Evolutionary conservation across 768 basidiomycete species (phyloP).

Genomic region (Erythrobasidium yunnanense): DNA sequence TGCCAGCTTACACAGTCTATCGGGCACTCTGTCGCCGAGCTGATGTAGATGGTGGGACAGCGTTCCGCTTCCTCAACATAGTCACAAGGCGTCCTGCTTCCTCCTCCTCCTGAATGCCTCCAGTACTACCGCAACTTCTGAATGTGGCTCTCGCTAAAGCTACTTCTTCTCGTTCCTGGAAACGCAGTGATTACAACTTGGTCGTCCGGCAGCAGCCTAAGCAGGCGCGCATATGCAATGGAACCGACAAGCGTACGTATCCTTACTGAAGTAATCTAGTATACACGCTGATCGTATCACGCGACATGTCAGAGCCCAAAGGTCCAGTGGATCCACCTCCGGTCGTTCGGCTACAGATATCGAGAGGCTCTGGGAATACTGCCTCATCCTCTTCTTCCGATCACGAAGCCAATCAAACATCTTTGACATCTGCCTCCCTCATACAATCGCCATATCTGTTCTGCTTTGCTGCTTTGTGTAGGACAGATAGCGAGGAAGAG

Average conservation of each 20-base stretch:
- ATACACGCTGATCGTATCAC: background rate
- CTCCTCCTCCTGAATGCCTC: no score
- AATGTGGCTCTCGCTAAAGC: no score
- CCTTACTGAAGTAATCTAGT: no score
- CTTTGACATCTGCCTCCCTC: conserved; percentile 19
- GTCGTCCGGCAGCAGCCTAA: conserved; percentile 29
- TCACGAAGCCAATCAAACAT: background rate
- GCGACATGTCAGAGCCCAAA: background rate
- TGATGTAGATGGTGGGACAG: no score
- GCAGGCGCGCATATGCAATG: conserved; percentile 14
- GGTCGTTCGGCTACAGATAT: conserved; percentile 14
- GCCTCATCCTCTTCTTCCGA: background rate
- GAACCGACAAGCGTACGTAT: conserved; percentile 14
- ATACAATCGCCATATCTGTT: conserved; percentile 28
- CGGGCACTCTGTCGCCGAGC: no score
- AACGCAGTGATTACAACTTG: conserved; percentile 24
- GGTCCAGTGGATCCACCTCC: conserved; percentile 24
- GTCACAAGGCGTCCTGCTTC: no score
- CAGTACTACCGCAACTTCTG: no score
- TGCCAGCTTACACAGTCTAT: no score
- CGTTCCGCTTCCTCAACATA: no score
- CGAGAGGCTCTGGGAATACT: no score
- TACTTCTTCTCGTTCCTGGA: no score
- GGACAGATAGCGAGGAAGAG: conserved; percentile 21
- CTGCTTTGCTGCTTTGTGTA: conserved; percentile 28